phyloP scores from a whole-genome alignment of 2,329 filamentous ascomycete genomes.

The Emergomyces africanus region DNA sequence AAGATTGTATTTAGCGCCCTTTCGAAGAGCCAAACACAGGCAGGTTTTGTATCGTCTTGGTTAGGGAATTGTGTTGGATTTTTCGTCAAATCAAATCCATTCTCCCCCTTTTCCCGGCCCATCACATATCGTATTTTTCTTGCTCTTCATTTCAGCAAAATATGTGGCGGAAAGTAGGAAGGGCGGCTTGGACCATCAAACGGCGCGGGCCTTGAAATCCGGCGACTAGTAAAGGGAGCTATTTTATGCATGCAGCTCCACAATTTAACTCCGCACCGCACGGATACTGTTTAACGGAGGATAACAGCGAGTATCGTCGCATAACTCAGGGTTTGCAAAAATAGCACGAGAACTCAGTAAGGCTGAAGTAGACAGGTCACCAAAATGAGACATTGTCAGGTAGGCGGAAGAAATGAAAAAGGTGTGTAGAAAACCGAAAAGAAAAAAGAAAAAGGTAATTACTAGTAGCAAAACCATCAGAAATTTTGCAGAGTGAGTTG shows the following conservation, averaged over 20 bases:
- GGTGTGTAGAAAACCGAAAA: background rate
- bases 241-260: background rate
- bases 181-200: background rate
- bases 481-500: background rate
- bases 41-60: background rate
- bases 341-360: background rate
- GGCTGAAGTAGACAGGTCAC: background rate
- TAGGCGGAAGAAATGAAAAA: background rate
- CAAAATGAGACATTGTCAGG: background rate
- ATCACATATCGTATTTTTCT: background rate
- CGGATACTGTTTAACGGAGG: background rate
- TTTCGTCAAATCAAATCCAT: background rate
- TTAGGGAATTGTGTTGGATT: background rate
- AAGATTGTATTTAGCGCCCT: background rate
- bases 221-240: background rate
- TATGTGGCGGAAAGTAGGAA: no score
- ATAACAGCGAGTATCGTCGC: background rate
- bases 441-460: background rate
- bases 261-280: background rate
- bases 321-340: background rate
- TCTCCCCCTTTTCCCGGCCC: background rate
- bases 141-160: no score
- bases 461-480: background rate
- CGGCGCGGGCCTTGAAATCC: background rate
- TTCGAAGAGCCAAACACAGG: background rate